These are phyloP conservation scores for Chrysoporthe cubensis DNA, from an alignment of 2,329 filamentous ascomycete species.

Conservation along the genomic window DNA sequence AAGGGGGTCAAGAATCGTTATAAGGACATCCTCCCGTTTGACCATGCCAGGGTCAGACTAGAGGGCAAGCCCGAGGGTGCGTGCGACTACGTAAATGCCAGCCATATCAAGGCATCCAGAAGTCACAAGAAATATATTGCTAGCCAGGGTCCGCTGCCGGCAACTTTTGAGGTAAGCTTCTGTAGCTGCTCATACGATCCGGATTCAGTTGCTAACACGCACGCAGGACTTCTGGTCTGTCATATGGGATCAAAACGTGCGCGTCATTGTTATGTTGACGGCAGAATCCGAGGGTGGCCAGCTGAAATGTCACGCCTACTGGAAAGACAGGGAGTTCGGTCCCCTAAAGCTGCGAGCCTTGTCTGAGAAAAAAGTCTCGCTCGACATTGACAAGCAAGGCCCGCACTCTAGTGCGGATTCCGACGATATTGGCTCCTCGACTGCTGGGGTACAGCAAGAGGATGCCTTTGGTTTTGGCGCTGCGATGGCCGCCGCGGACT, in stretches of 20 bases:
- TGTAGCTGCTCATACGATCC: background rate
- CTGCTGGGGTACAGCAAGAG: conserved; percentile 30
- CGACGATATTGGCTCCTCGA: conserved; percentile 36
- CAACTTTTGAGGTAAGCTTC: conserved; percentile 79
- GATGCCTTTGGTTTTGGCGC: conserved; percentile 30
- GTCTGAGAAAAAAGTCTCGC: conserved; percentile 79
- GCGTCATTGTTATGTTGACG: conserved; percentile 95
- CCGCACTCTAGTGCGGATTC: conserved; percentile 40
- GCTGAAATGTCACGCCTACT: conserved; percentile 94
- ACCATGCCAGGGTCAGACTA: conserved; percentile 86
- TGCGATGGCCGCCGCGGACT: conserved; percentile 38
- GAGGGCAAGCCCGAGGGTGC: conserved; percentile 66
- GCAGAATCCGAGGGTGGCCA: conserved; percentile 93
- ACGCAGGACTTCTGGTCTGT: conserved; percentile 96
- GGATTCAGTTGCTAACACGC: conserved; percentile 14
- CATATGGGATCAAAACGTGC: conserved; percentile 94
- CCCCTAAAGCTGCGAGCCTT: conserved; percentile 74
- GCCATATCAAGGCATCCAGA: conserved; percentile 76
- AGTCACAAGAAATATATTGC: conserved; percentile 95
- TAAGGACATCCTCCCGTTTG: conserved; percentile 96
- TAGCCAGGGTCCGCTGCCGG: conserved; percentile 88
- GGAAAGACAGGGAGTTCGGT: conserved; percentile 80
- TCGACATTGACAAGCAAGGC: conserved; percentile 67
- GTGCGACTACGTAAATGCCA: conserved; percentile 97
- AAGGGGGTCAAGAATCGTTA: conserved; percentile 96